Base-by-base conservation (phyloP, 148 eudicot genomes). In the Chenopodium suecicum region DNA sequence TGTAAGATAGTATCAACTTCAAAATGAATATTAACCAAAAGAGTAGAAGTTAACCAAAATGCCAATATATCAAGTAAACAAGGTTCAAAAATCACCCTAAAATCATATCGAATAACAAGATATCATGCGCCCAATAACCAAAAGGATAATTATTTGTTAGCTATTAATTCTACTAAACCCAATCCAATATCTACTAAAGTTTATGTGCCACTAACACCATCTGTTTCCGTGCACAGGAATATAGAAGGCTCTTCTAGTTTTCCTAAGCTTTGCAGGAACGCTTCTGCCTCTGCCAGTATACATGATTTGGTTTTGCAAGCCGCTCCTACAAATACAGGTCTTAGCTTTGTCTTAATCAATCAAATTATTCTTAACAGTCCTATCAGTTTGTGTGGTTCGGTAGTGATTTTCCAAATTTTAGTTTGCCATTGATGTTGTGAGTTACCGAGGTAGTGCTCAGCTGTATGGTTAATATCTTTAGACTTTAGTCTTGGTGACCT, bases 201-300 rank as follows among this genome's bases (percentile, higher is more conserved):
- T 10, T 56, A 17, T 70, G 83, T 4, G 23, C 10, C 4, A 8
- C 68, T 70, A 22, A 76, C 70, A 47, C 29, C 29, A 27, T 74
- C 50, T 80, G 25, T 19, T 22, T 34, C 34, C 52, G 68, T 67
- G 80, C 69, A 56, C 92, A 91, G 94, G 83, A 91, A 84, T 68
- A 56, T 74, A 64, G 98, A 91, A 70, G 88, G 90, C 76, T 85
- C 87, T 56, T 80, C 85, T 56, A 86, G 86, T 81, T 84, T 86
- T 81, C 82, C 94, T 78, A 91, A 89, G 88, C 89, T 95, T 75
- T 92, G 94, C 20, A 90, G 94, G 86, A 90, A 91, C 80, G 89
- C 91, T 80, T 95, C 97, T 84, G 92, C 89, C 27, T 76, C 96
- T 7, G 90, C 95, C 81, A 92, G 82, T 83, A 69, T 94, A 60